phyloP scores from a whole-genome alignment of 495 filamentous ascomycete species.

The Neurospora terricola region DNA sequence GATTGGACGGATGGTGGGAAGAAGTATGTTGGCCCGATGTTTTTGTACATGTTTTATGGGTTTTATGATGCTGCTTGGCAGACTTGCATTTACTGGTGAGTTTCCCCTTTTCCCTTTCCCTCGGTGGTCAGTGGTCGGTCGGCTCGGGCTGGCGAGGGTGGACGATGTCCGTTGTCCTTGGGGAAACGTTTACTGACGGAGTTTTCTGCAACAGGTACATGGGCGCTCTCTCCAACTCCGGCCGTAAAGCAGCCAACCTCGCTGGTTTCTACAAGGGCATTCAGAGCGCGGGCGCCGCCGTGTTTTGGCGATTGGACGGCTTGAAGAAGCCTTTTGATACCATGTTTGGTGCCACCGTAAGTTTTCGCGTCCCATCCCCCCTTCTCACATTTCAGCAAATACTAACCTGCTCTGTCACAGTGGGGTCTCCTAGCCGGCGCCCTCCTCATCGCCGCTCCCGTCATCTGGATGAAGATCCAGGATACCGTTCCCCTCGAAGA shows the following conservation, averaged over 20 bases:
- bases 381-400: neutral
- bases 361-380: constrained; percentile 3
- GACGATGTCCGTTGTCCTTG: neutral
- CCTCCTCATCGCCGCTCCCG: constrained; percentile 64
- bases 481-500: constrained; percentile 62
- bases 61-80: constrained; percentile 85
- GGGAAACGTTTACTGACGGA: constrained; percentile 1
- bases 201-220: constrained; percentile 53
- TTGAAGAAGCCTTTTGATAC: constrained; percentile 51
- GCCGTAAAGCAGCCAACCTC: constrained; percentile 85
- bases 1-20: constrained; percentile 55
- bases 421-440: constrained; percentile 66
- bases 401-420: constrained; percentile 22
- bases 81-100: constrained; percentile 79
- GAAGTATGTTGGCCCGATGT: constrained; percentile 68
- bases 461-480: constrained; percentile 70
- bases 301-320: constrained; percentile 73
- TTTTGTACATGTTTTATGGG: constrained; percentile 90
- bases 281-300: constrained; percentile 85
- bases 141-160: too few relatives aligned
- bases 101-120: neutral
- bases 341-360: constrained; percentile 43
- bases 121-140: neutral
- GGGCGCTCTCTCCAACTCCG: constrained; percentile 84
- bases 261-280: constrained; percentile 94